Evolutionary conservation across 169 alveolate genomes (phyloP).

Genomic region (Plasmodium knowlesi): DNA sequence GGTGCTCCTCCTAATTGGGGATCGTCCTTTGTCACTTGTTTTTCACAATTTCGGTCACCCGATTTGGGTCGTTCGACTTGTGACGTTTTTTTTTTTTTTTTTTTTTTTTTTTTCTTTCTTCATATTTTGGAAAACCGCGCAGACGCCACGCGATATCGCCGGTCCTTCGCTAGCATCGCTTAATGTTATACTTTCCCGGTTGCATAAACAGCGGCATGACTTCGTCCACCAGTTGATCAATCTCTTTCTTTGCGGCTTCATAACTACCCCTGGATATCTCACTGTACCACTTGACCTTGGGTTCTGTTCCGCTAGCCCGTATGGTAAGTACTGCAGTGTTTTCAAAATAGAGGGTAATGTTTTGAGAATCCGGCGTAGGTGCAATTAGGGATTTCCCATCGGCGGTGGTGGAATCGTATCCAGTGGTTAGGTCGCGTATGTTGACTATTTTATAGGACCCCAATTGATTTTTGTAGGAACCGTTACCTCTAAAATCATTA

Average conservation of each 20-base stretch:
- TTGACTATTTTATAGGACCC: slow-evolving; percentile 78
- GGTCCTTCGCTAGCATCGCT: neutral
- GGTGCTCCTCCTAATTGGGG: neutral
- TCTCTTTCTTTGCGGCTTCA: slow-evolving; percentile 74
- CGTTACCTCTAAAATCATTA: slow-evolving; percentile 79
- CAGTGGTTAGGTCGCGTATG: slow-evolving; percentile 82
- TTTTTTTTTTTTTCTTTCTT: too few species aligned
- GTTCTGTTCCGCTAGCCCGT: slow-evolving; percentile 89
- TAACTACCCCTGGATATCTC: slow-evolving; percentile 78
- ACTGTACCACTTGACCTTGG: slow-evolving; percentile 86
- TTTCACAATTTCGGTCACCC: too few species aligned
- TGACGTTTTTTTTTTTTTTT: too few species aligned
- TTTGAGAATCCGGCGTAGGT: slow-evolving; percentile 78
- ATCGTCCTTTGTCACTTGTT: neutral
- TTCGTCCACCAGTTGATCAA: slow-evolving; percentile 76
- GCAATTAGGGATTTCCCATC: slow-evolving; percentile 81
- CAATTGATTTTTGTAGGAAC: slow-evolving; percentile 55
- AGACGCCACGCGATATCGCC: neutral
- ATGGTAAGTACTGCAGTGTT: slow-evolving; percentile 80
- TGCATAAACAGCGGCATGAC: slow-evolving; percentile 79
- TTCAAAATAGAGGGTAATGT: slow-evolving; percentile 81
- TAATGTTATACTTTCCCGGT: slow-evolving; percentile 67
- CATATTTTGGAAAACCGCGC: neutral
- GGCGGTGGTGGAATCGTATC: slow-evolving; percentile 83
- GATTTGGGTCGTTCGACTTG: too few species aligned